phyloP scores from a whole-genome alignment of 306 rosid species.

The Delonix regia region DNA sequence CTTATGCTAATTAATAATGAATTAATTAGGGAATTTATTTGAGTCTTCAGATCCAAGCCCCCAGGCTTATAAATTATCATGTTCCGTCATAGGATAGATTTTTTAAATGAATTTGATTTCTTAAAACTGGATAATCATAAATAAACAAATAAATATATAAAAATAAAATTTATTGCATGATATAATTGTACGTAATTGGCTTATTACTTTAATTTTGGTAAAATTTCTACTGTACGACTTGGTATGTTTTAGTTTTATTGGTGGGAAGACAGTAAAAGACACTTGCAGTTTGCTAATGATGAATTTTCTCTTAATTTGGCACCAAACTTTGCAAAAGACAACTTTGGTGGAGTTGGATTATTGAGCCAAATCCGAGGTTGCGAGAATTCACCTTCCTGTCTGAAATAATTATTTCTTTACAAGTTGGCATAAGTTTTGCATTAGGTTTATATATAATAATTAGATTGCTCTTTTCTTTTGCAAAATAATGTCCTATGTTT shows the following conservation, averaged over 20 bases:
- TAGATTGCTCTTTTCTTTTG: neutral
- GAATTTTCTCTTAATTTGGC: slow-evolving; percentile 4
- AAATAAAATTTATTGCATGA: no score
- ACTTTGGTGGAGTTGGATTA: neutral
- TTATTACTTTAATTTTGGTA: no score
- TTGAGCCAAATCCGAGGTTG: neutral
- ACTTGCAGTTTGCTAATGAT: neutral
- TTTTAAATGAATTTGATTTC: neutral
- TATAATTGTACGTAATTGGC: neutral
- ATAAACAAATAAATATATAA: no score
- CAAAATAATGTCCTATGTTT: neutral
- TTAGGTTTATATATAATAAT: neutral
- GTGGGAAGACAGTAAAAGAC: neutral
- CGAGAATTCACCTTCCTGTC: slow-evolving; percentile 20
- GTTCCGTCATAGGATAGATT: neutral
- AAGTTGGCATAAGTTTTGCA: neutral
- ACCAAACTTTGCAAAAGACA: neutral
- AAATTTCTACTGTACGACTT: no score
- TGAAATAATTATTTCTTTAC: slow-evolving; percentile 29
- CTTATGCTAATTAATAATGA: neutral
- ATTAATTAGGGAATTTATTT: slow-evolving; percentile 14
- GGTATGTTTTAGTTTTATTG: neutral
- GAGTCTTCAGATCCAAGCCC: slow-evolving; percentile 7
- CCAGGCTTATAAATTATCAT: neutral
- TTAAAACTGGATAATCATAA: neutral